These are phyloP conservation scores for Fusarium sp. DNA, from an alignment of 2,329 filamentous ascomycete species.

Conservation along the genomic window DNA sequence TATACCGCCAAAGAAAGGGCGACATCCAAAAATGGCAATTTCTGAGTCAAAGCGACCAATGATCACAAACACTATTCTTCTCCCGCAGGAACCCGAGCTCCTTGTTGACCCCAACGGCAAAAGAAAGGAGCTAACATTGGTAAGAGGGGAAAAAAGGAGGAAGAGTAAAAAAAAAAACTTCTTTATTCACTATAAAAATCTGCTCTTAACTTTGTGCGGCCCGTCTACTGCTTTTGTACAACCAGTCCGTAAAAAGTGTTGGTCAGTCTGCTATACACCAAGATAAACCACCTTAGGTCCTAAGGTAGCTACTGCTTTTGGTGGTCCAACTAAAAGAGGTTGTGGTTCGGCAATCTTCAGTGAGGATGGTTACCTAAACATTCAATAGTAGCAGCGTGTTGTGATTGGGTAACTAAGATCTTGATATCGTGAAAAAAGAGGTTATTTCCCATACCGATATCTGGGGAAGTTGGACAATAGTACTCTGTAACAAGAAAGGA, in stretches of 20 bases:
- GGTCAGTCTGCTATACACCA: too few species aligned
- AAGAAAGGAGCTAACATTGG: constrained; percentile 11
- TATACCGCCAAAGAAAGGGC: constrained; percentile 35
- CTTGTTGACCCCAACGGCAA: constrained; percentile 39
- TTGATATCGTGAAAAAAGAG: not conserved
- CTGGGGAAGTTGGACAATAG: not conserved
- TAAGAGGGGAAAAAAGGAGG: not conserved
- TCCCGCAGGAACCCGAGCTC: constrained; percentile 37
- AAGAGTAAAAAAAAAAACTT: not conserved
- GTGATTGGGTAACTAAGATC: constrained; percentile 9
- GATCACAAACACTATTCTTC: constrained; percentile 35
- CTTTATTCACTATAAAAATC: not conserved
- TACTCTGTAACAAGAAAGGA: not conserved
- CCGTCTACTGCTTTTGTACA: constrained; percentile 28
- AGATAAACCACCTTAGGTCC: too few species aligned
- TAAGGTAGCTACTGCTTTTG: too few species aligned
- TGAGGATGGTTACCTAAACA: not conserved
- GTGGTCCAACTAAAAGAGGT: too few species aligned
- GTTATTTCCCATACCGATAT: not conserved
- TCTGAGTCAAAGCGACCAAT: constrained; percentile 41
- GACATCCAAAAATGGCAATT: constrained; percentile 41
- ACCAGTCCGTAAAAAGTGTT: constrained; percentile 10
- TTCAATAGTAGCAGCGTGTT: constrained; percentile 10
- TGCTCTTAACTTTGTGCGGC: constrained; percentile 11
- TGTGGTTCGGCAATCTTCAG: constrained; percentile 34